Evolutionary conservation across 2,329 filamentous ascomycete genomes (phyloP).

Genomic region (Cryphonectria naterciae): DNA sequence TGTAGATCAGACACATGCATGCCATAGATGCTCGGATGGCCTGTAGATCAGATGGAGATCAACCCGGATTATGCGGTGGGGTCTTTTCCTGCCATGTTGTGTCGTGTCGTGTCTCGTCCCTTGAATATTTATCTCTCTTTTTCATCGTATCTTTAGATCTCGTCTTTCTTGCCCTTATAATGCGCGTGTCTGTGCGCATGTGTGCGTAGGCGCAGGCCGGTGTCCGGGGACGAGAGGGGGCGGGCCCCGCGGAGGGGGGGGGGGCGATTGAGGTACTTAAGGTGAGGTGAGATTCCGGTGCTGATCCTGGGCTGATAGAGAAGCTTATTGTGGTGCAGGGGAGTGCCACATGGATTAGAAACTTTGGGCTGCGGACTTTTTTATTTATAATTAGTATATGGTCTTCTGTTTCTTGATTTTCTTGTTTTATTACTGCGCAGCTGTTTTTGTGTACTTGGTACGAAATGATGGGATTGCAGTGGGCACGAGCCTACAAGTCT

Average conservation of each 20-base stretch:
- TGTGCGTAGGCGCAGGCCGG: no score
- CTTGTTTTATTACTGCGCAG: neutral
- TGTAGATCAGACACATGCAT: neutral
- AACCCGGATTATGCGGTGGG: neutral
- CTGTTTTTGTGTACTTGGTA: neutral
- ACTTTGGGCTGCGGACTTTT: no score
- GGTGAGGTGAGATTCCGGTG: neutral
- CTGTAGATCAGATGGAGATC: neutral
- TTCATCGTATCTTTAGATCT: no score
- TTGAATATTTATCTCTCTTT: no score
- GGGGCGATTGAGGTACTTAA: neutral
- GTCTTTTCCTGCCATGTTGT: neutral
- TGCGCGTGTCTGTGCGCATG: neutral
- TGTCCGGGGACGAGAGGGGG: no score
- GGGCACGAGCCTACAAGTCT: neutral
- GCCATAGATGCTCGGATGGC: neutral
- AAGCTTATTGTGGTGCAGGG: neutral
- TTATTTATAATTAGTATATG: neutral
- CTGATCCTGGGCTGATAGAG: neutral
- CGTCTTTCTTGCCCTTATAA: no score
- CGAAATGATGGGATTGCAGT: neutral
- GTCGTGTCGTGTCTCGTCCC: no score
- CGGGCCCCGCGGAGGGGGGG: no score
- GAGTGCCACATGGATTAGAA: neutral
- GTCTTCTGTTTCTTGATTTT: neutral